Evolutionary conservation across 1,284 basidiomycete genomes (phyloP).

Genomic region (Ustilago cynodontis): DNA sequence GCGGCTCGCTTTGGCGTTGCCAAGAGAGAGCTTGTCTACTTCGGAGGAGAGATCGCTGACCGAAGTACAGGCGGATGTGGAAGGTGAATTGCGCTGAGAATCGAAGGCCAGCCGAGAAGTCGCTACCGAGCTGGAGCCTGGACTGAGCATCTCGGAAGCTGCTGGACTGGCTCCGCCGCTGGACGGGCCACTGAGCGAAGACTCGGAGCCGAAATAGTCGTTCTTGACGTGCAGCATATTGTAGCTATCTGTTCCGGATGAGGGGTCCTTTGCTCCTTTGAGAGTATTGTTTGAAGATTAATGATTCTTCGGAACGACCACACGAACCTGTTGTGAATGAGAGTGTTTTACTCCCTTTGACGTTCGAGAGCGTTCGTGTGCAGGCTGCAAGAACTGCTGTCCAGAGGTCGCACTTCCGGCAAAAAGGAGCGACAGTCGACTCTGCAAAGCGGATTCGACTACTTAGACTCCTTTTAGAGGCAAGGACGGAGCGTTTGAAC

Average conservation of each 20-base stretch:
- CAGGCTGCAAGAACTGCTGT: too few species aligned
- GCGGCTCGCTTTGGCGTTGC: not conserved
- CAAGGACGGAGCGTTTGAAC: too few species aligned
- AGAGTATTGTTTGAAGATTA: too few species aligned
- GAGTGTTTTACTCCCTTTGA: too few species aligned
- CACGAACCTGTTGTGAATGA: too few species aligned
- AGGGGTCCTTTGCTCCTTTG: too few species aligned
- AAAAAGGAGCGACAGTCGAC: too few species aligned
- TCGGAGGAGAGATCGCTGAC: conserved; percentile 47
- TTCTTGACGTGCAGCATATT: conserved; percentile 27
- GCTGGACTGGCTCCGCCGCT: conserved; percentile 40
- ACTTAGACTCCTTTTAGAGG: too few species aligned
- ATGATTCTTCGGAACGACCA: too few species aligned
- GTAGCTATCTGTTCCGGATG: not conserved
- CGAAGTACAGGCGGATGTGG: conserved; percentile 45
- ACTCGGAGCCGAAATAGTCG: conserved; percentile 42
- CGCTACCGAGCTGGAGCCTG: conserved; percentile 33
- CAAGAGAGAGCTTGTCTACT: conserved; percentile 31
- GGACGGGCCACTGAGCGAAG: conserved; percentile 23
- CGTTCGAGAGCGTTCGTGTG: too few species aligned
- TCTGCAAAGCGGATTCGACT: too few species aligned
- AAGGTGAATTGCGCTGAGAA: conserved; percentile 36
- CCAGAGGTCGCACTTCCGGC: not conserved
- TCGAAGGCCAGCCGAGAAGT: conserved; percentile 29
- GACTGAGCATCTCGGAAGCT: conserved; percentile 30